Percentiles rank a stretch among this genome's conserved stretches.
Conservation (phyloP, 2,329 filamentous ascomycete species). For the Fusarium compactum region DNA sequence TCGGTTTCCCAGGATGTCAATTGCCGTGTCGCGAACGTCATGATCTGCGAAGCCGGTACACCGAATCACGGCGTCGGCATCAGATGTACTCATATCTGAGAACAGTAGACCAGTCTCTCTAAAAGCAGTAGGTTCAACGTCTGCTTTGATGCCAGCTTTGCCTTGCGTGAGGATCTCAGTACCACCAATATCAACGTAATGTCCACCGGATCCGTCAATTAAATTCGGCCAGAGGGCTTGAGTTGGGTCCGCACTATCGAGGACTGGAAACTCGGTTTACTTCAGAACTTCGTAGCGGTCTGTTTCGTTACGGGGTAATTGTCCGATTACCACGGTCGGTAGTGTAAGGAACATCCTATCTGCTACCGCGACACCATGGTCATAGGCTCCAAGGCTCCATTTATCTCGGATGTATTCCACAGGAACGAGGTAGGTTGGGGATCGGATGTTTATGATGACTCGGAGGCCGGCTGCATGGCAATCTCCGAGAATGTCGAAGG, state of each 20-base stretch:
- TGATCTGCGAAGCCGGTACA: constrained; percentile 32
- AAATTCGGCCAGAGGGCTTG: constrained; percentile 19
- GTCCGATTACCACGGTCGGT: constrained; percentile 5
- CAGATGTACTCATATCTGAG: constrained; percentile 14
- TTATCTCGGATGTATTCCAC: constrained; percentile 23
- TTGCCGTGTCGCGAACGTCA: not conserved
- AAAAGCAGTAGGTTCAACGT: constrained; percentile 9
- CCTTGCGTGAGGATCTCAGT: constrained; percentile 10
- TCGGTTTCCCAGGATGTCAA: not conserved
- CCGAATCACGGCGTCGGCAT: constrained; percentile 27
- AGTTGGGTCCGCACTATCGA: constrained; percentile 8
- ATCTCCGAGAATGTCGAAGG: constrained; percentile 31
- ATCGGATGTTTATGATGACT: constrained; percentile 19
- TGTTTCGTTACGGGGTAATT: constrained; percentile 17
- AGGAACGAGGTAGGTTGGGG: constrained; percentile 35
- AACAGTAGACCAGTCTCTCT: constrained; percentile 11
- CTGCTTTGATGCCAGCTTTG: constrained; percentile 17
- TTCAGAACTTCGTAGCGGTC: constrained; percentile 17
- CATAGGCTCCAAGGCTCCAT: constrained; percentile 15
- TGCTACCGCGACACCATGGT: constrained; percentile 6
- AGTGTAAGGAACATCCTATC: constrained; percentile 26
- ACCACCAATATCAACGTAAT: constrained; percentile 29
- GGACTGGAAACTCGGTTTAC: constrained; percentile 10
- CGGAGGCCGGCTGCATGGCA: constrained; percentile 10
- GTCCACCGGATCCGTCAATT: constrained; percentile 19